Evolutionary conservation across 2,329 filamentous ascomycete genomes (phyloP).

Genomic region (Fusarium setosum): DNA sequence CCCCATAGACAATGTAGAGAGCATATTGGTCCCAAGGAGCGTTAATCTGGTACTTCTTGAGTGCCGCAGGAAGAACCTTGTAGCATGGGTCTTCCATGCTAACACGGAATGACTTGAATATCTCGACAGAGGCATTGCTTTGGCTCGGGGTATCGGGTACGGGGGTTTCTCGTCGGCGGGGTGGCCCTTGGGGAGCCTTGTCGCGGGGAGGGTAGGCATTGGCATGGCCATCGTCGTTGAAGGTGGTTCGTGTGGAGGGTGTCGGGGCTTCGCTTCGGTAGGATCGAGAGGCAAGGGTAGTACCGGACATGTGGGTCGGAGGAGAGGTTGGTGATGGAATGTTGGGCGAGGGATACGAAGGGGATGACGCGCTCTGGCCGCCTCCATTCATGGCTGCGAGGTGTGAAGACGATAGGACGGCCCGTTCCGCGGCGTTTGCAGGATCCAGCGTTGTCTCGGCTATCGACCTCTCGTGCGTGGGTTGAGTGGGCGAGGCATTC

Average conservation of each 20-base stretch:
- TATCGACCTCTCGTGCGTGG: slow-evolving; percentile 73
- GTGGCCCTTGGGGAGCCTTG: slow-evolving; percentile 51
- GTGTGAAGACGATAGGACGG: slow-evolving; percentile 75
- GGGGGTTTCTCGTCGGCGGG: slow-evolving; percentile 71
- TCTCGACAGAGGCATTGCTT: slow-evolving; percentile 79
- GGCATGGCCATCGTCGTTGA: slow-evolving; percentile 60
- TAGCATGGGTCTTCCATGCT: slow-evolving; percentile 98
- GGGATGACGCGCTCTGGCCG: slow-evolving; percentile 64
- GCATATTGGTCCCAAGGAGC: slow-evolving; percentile 98
- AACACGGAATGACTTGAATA: slow-evolving; percentile 98
- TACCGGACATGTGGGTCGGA: slow-evolving; percentile 63
- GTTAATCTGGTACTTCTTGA: slow-evolving; percentile 99
- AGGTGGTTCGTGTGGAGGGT: slow-evolving; percentile 65
- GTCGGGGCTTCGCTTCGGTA: slow-evolving; percentile 69
- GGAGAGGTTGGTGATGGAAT: slow-evolving; percentile 78
- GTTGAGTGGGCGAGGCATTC: slow-evolving; percentile 79
- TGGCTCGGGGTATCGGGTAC: slow-evolving; percentile 70
- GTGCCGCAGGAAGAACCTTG: slow-evolving; percentile 93
- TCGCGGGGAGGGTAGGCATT: slow-evolving; percentile 45
- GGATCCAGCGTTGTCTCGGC: slow-evolving; percentile 76
- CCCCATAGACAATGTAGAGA: slow-evolving; percentile 98
- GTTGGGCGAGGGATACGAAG: slow-evolving; percentile 71
- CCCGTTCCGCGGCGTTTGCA: slow-evolving; percentile 74
- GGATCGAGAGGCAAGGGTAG: slow-evolving; percentile 70
- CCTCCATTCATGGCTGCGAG: slow-evolving; percentile 77